Conservation (phyloP, 805 yeast species). For the Candida lessepsii region DNA sequence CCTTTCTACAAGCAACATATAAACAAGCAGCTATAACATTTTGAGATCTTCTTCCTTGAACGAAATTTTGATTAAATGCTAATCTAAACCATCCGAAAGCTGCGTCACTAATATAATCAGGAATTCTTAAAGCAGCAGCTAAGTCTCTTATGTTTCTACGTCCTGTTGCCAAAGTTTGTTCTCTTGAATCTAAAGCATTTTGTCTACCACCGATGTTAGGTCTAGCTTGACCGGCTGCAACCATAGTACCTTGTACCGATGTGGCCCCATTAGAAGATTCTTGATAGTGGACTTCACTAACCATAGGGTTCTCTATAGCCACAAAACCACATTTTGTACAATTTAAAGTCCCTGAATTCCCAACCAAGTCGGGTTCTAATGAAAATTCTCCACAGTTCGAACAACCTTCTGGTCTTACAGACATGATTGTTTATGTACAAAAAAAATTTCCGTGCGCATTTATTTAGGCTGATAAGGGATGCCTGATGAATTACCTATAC, state of each 20-base stretch:
- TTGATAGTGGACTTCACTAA: slow-evolving; percentile 91
- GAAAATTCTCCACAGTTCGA: slow-evolving; percentile 6
- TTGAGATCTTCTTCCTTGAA: slow-evolving; percentile 95
- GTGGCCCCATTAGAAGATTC: slow-evolving; percentile 95
- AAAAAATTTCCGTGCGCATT: neutral
- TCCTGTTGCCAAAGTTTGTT: slow-evolving; percentile 85
- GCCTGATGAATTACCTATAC: slow-evolving; percentile 16
- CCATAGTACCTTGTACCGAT: slow-evolving; percentile 90
- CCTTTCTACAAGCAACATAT: slow-evolving; percentile 91
- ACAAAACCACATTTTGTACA: slow-evolving; percentile 87
- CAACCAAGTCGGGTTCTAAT: slow-evolving; percentile 9
- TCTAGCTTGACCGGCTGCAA: slow-evolving; percentile 81
- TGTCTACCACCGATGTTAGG: slow-evolving; percentile 69
- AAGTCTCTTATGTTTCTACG: slow-evolving; percentile 74
- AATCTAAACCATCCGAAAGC: slow-evolving; percentile 87
- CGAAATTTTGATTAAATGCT: slow-evolving; percentile 85
- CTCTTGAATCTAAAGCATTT: slow-evolving; percentile 78
- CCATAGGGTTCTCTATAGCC: slow-evolving; percentile 88
- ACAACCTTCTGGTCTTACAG: slow-evolving; percentile 8
- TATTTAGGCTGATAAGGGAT: slow-evolving; percentile 2
- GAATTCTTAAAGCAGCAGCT: slow-evolving; percentile 74
- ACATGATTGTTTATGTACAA: slow-evolving; percentile 1
- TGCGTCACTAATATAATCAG: slow-evolving; percentile 81
- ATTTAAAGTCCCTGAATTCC: slow-evolving; percentile 66
- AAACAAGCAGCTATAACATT: slow-evolving; percentile 94